phyloP scores from a whole-genome alignment of 2,329 filamentous ascomycete species.

The Fusarium euwallaceae region DNA sequence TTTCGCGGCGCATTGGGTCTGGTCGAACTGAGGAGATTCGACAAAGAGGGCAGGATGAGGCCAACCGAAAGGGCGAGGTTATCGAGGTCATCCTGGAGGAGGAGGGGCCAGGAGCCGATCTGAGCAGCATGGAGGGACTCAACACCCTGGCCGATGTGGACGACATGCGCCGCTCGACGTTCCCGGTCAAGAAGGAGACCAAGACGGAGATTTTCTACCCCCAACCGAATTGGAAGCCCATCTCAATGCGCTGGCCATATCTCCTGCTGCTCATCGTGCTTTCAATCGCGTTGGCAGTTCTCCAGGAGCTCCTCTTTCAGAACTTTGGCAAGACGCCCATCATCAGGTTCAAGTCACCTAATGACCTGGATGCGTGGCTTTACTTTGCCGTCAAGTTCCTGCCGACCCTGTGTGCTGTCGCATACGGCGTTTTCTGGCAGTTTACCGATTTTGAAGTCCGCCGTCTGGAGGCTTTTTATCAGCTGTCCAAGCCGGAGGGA shows the following conservation, averaged over 20 bases:
- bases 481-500: conserved; percentile 71
- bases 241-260: conserved; percentile 74
- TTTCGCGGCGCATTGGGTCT: conserved; percentile 53
- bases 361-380: conserved; percentile 62
- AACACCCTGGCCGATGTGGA: conserved; percentile 42
- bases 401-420: conserved; percentile 71
- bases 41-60: conserved; percentile 68
- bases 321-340: conserved; percentile 60
- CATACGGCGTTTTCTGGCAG: conserved; percentile 75
- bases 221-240: conserved; percentile 75
- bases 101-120: conserved; percentile 59
- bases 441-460: conserved; percentile 75
- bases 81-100: conserved; percentile 68
- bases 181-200: conserved; percentile 52
- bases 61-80: conserved; percentile 70
- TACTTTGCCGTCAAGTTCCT: conserved; percentile 76
- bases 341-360: conserved; percentile 63
- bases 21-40: conserved; percentile 59
- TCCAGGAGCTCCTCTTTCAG: conserved; percentile 69
- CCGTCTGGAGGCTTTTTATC: conserved; percentile 76
- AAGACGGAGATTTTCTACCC: conserved; percentile 69
- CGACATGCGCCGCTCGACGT: conserved; percentile 54
- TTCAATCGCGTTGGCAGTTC: conserved; percentile 64
- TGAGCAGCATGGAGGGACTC: conserved; percentile 65
- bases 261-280: conserved; percentile 66